Evolutionary conservation across 2,329 filamentous ascomycete species (phyloP), one percentile per base, ranked within the genome.

Genomic region (Penicillium concentricum): DNA sequence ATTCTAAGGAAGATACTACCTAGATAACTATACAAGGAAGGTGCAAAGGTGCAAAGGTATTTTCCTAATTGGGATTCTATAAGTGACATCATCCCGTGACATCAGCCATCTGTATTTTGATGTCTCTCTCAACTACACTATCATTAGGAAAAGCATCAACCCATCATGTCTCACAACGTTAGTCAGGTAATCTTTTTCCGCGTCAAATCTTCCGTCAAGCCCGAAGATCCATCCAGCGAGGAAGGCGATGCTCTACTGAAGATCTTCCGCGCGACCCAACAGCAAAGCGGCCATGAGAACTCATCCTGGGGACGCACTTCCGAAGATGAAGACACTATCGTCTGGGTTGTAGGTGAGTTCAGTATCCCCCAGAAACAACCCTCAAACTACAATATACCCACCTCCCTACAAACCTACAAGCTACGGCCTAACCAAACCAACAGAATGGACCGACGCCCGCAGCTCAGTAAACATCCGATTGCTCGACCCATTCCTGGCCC

Each of bases 151-250:
- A 30, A 16, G 10, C 5, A 34, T 24, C 22, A 62, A 43, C 39
- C 43, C 22, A 60, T 7, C 15, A 72, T 73, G 69, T 56, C 68
- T 32, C 57, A 59, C 50, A 45, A 50, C 8, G 64, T 71, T 61
- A 70, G 62, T 47, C 69, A 77, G 62, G 68, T 77, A 55, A 63
- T 75, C 55, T 73, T 69, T 56, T 71, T 77, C 67, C 69, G 69
- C 26, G 54, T 74, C 32, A 75, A 72, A 61, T 47, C 66, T n/a
- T 63, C 67, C 32, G 69, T 76, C 22, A 70, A 68, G 54, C 75
- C 74, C 10, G 74, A 76, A 60, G 72, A 74, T 37, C 69, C 69
- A 16, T 60, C 60, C 28, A 75, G 64, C 51, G 65, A 68, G 18
- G 67, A 69, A 41, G 74, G 74, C n/a, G 49, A 62, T 18, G 49